These are phyloP conservation scores for Xylariaceae sp. DNA, from an alignment of 2,329 filamentous ascomycete species.

Conservation along the genomic window DNA sequence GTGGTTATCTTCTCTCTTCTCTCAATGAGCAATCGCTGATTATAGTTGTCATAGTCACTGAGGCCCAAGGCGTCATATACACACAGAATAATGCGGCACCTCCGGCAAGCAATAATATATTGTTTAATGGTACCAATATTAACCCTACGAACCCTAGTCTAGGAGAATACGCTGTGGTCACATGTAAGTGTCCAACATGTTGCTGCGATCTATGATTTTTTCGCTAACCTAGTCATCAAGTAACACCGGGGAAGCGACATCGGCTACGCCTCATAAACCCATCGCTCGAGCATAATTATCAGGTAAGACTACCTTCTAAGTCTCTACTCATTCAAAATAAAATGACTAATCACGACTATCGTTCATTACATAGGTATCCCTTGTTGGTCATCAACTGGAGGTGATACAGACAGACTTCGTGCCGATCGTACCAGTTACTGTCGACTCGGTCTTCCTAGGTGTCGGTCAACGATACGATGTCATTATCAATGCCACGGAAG, in stretches of 20 bases:
- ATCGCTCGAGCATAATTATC: constrained; percentile 1
- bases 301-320: neutral
- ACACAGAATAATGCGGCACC: constrained; percentile 21
- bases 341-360: neutral
- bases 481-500: constrained; percentile 39
- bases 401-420: constrained; percentile 52
- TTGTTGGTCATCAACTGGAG: constrained; percentile 45
- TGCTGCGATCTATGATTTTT: neutral
- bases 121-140: constrained; percentile 43
- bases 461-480: constrained; percentile 47
- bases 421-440: constrained; percentile 45
- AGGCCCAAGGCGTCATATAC: constrained; percentile 10
- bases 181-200: constrained; percentile 9
- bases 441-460: constrained; percentile 47
- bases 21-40: too few species aligned
- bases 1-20: too few species aligned
- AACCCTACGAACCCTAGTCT: constrained; percentile 25
- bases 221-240: neutral
- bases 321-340: neutral
- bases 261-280: constrained; percentile 42
- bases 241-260: constrained; percentile 44
- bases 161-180: constrained; percentile 31
- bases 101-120: constrained; percentile 37
- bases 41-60: too few species aligned
- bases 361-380: constrained; percentile 26